These are phyloP conservation scores for Capsicum pubescens DNA, from an alignment of 257 asterid species.

Conservation along the genomic window DNA sequence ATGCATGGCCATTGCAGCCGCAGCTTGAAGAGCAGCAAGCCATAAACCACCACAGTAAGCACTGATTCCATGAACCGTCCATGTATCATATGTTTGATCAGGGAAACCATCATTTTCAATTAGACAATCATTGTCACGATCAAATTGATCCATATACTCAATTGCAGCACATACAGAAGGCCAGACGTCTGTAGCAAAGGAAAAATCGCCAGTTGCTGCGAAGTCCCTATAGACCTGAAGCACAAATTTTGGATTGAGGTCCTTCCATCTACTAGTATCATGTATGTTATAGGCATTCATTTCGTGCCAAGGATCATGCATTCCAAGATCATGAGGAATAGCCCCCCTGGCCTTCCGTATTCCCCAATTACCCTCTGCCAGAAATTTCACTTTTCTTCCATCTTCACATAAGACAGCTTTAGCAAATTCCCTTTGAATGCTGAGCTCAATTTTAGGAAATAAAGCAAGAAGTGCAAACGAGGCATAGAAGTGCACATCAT, in stretches of 20 bases:
- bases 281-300: slow-evolving; percentile 99
- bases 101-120: slow-evolving; percentile 98
- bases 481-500: slow-evolving; percentile 97
- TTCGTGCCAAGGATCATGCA: slow-evolving; percentile 99
- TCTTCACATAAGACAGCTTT: slow-evolving; percentile 88
- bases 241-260: slow-evolving; percentile 88
- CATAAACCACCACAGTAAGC: slow-evolving; percentile 97
- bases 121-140: slow-evolving; percentile 75
- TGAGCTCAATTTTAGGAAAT: slow-evolving; percentile 91
- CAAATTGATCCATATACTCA: slow-evolving; percentile 98
- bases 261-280: slow-evolving; percentile 97
- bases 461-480: slow-evolving; percentile 96
- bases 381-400: slow-evolving; percentile 71
- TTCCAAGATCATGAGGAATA: slow-evolving; percentile 97
- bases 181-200: slow-evolving; percentile 92
- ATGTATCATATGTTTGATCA: slow-evolving; percentile 92
- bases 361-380: slow-evolving; percentile 90
- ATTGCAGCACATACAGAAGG: slow-evolving; percentile 95
- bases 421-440: slow-evolving; percentile 95
- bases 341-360: slow-evolving; percentile 94
- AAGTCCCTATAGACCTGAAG: slow-evolving; percentile 96
- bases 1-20: slow-evolving; percentile 85
- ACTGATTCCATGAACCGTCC: slow-evolving; percentile 97
- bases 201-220: slow-evolving; percentile 83
- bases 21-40: slow-evolving; percentile 98